phyloP scores from a whole-genome alignment of 805 yeast species.

The Candida taoyuanica region DNA sequence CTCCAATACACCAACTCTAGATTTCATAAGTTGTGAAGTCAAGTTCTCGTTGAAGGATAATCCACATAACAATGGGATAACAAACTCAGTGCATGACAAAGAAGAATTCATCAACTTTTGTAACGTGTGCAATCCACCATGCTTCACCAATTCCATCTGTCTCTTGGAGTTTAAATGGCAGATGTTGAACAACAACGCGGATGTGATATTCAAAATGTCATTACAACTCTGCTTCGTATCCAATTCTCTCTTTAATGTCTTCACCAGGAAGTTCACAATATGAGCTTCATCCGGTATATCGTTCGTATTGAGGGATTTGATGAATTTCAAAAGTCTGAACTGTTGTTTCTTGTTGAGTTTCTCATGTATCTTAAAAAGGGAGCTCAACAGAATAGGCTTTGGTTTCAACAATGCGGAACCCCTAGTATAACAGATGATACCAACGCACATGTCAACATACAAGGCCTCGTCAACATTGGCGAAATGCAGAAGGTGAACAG shows the following conservation, averaged over 20 bases:
- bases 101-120: constrained; percentile 33
- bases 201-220: constrained; percentile 37
- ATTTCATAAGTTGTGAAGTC: constrained; percentile 29
- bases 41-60: constrained; percentile 36
- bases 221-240: constrained; percentile 16
- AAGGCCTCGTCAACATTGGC: constrained; percentile 8
- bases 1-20: constrained; percentile 26
- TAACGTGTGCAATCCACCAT: constrained; percentile 39
- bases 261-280: constrained; percentile 38
- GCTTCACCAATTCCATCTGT: constrained; percentile 36
- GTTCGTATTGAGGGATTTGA: constrained; percentile 20
- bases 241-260: constrained; percentile 9
- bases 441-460: constrained; percentile 31
- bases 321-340: constrained; percentile 34
- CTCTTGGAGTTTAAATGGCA: constrained; percentile 40
- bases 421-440: constrained; percentile 29
- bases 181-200: constrained; percentile 41
- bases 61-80: constrained; percentile 45
- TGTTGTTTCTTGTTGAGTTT: constrained; percentile 32
- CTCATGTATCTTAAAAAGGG: constrained; percentile 38
- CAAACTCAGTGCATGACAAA: constrained; percentile 41
- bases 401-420: constrained; percentile 37
- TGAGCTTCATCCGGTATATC: constrained; percentile 21
- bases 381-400: constrained; percentile 39
- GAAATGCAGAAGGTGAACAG: constrained; percentile 32